A percentile compares a stretch with the other conserved stretches of the same genome.
Evolutionary conservation across 257 asterid genomes (phyloP).

Genomic region (Schizonepeta tenuifolia): DNA sequence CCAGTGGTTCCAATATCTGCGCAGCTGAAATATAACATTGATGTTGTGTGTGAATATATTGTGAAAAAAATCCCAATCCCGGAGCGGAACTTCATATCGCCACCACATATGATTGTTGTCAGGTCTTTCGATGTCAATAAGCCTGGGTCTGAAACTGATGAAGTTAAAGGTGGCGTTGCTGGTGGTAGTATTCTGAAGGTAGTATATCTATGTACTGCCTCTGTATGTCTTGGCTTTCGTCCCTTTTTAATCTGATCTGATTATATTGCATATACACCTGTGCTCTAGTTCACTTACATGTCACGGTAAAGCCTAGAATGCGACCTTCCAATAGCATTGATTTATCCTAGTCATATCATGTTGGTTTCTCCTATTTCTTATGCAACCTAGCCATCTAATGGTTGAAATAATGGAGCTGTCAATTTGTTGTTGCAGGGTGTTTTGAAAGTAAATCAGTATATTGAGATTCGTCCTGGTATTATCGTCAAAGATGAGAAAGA

Average conservation of each 20-base stretch:
- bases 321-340: conserved; percentile 11
- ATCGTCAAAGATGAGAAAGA: conserved; percentile 91
- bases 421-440: conserved; percentile 76
- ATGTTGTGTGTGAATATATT: conserved; percentile 90
- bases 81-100: conserved; percentile 76
- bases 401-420: conserved; percentile 1
- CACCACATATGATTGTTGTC: conserved; percentile 97
- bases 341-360: neutral
- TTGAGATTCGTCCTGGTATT: conserved; percentile 98
- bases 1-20: conserved; percentile 96
- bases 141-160: conserved; percentile 98
- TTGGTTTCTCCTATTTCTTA: neutral
- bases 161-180: conserved; percentile 96
- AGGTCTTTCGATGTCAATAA: conserved; percentile 97
- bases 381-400: conserved; percentile 6
- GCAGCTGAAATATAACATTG: conserved; percentile 91
- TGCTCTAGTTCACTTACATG: neutral
- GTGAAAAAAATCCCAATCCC: conserved; percentile 93
- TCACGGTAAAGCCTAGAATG: neutral
- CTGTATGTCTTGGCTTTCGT: neutral
- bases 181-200: conserved; percentile 91
- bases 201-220: neutral
- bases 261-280: neutral
- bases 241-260: neutral
- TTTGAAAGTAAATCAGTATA: conserved; percentile 78